phyloP scores from a whole-genome alignment of 169 alveolate genomes.

The Plasmodium blacklocki region DNA sequence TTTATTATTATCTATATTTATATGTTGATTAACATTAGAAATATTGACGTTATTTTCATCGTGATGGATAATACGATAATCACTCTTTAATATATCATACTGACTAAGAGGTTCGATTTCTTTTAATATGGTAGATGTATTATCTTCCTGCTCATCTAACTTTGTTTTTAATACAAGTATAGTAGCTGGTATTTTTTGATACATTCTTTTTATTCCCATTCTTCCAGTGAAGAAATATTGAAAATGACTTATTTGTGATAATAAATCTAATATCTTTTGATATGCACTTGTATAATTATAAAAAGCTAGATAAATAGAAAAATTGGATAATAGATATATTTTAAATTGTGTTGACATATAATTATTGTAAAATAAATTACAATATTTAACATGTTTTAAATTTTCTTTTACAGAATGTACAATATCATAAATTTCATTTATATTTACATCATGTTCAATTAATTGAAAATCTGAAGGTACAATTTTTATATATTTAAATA shows the following conservation, averaged over 20 bases:
- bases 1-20: neutral
- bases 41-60: neutral
- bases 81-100: slow-evolving; percentile 67
- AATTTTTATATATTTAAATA: slow-evolving; percentile 58
- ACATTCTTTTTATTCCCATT: slow-evolving; percentile 84
- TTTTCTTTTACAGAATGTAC: slow-evolving; percentile 18
- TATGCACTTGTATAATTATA: slow-evolving; percentile 78
- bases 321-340: slow-evolving; percentile 78
- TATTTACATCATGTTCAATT: slow-evolving; percentile 34
- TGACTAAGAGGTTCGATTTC: slow-evolving; percentile 70
- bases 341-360: slow-evolving; percentile 70
- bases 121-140: slow-evolving; percentile 35
- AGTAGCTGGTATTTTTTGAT: slow-evolving; percentile 79
- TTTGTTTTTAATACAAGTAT: slow-evolving; percentile 79
- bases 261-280: slow-evolving; percentile 35
- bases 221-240: slow-evolving; percentile 82
- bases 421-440: slow-evolving; percentile 18
- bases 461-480: slow-evolving; percentile 39
- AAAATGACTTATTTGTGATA: slow-evolving; percentile 77
- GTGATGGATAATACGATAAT: slow-evolving; percentile 24
- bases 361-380: slow-evolving; percentile 41
- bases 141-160: slow-evolving; percentile 51
- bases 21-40: neutral
- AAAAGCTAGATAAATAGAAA: slow-evolving; percentile 77
- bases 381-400: slow-evolving; percentile 16